These are phyloP conservation scores for Coniella lustricola DNA, from an alignment of 2,329 filamentous ascomycete genomes.

Conservation along the genomic window DNA sequence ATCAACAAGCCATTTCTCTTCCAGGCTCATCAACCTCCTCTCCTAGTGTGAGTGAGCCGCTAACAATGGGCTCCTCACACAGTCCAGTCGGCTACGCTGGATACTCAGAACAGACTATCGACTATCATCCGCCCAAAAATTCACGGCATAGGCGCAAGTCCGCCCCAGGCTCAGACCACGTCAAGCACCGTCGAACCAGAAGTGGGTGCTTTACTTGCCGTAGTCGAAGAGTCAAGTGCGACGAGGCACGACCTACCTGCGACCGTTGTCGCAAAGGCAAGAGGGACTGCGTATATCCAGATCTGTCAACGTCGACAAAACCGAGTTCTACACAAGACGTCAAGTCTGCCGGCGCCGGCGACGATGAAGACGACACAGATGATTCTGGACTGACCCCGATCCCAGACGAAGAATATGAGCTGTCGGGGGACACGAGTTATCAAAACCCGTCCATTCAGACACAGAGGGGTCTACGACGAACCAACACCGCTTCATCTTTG, in stretches of 20 bases:
- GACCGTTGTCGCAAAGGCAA: slow-evolving; percentile 87
- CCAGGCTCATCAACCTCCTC: slow-evolving; percentile 28
- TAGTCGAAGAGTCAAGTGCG: slow-evolving; percentile 86
- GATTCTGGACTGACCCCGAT: slow-evolving; percentile 44
- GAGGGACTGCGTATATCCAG: slow-evolving; percentile 85
- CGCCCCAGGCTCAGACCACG: slow-evolving; percentile 53
- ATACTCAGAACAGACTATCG: slow-evolving; percentile 41
- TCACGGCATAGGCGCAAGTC: slow-evolving; percentile 47
- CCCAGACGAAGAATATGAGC: slow-evolving; percentile 46
- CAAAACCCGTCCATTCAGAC: slow-evolving; percentile 19
- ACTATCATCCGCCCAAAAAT: slow-evolving; percentile 38
- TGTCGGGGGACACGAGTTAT: slow-evolving; percentile 20
- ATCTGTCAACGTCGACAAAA: slow-evolving; percentile 45
- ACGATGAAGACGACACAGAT: slow-evolving; percentile 43
- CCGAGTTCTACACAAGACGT: slow-evolving; percentile 26
- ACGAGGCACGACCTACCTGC: slow-evolving; percentile 80
- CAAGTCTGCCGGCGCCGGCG: slow-evolving; percentile 41
- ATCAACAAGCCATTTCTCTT: slow-evolving; percentile 31
- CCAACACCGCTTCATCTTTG: slow-evolving; percentile 32
- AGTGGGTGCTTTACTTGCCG: slow-evolving; percentile 93
- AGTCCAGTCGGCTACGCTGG: slow-evolving; percentile 43
- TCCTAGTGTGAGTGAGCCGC: slow-evolving; percentile 25
- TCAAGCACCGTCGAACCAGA: slow-evolving; percentile 88
- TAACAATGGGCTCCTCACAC: slow-evolving; percentile 37
- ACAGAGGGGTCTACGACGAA: slow-evolving; percentile 26